Evolutionary conservation across 768 basidiomycete species (phyloP).

Genomic region (Hygrocybe coccinea): DNA sequence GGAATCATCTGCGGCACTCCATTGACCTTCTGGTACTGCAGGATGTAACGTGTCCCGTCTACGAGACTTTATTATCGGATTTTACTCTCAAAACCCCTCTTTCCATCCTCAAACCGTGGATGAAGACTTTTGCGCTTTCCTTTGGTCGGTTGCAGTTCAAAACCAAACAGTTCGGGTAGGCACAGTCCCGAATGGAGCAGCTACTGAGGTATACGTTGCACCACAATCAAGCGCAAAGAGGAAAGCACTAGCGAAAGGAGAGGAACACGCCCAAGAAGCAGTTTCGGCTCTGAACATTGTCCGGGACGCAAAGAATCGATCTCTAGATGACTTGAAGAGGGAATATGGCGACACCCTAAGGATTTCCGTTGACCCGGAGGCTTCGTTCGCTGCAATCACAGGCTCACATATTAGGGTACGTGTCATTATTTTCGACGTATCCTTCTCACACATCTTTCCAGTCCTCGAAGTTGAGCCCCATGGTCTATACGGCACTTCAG

Average conservation of each 20-base stretch:
- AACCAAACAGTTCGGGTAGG: constrained; percentile 77
- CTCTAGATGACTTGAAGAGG: constrained; percentile 52
- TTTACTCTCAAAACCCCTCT: constrained; percentile 46
- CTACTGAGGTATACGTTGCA: constrained; percentile 72
- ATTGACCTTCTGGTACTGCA: constrained; percentile 27
- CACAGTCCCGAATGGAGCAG: constrained; percentile 51
- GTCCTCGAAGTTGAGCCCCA: constrained; percentile 76
- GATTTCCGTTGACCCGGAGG: constrained; percentile 70
- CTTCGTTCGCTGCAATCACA: constrained; percentile 73
- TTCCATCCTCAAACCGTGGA: constrained; percentile 57
- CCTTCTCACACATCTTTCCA: constrained; percentile 27
- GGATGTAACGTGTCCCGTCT: constrained; percentile 74
- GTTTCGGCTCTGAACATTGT: constrained; percentile 49
- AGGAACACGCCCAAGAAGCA: constrained; percentile 39
- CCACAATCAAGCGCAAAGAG: constrained; percentile 65
- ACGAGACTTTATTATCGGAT: constrained; percentile 62
- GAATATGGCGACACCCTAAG: constrained; percentile 62
- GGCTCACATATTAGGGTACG: constrained; percentile 80
- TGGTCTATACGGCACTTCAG: constrained; percentile 82
- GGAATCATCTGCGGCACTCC: constrained; percentile 14
- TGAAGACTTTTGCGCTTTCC: constrained; percentile 69
- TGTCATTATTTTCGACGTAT: constrained; percentile 5
- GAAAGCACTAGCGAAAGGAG: constrained; percentile 57
- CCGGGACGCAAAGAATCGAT: constrained; percentile 48
- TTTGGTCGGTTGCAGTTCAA: constrained; percentile 75